Base-by-base conservation (phyloP, 106 monocot species). In the Phalaenopsis equestris region DNA sequence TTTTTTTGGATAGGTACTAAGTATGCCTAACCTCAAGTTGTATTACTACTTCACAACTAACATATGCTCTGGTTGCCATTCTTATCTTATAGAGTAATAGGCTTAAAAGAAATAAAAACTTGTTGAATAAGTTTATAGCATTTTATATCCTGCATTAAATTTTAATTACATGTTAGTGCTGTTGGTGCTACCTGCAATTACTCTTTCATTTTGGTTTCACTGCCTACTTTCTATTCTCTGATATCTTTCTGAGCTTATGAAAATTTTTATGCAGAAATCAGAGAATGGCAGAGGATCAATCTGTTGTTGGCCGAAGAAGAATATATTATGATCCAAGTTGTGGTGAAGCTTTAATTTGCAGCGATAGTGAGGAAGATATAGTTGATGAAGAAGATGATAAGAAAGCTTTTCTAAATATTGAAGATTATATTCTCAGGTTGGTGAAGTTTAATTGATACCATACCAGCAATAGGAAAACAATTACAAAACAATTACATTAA, bases 271-370 rank as follows among this genome's bases (percentile, higher is more conserved):
- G 42, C 90, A 99, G 98, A 81, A 99, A 99, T 72, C 98, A 99
- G 67, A 90, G 94, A 87, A 99, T 99, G 98, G 82, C 91, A 39
- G 98, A 99, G 73, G 98, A 99, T 80, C 98, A 99, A 86, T 99
- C 98, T 73, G 90, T 99, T 85, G 86, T 99, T 78, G 98, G 98
- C 46, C 89, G 98, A 41, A 86, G 98, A 83, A 89, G 98, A 83
- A 99, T 99, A 79, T 99, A 99, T 79, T 99, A 99, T 90, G 98
- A 99, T 83, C 91, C 83, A 83, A 89, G 79, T 76, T 87, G 94
- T 84, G 98, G 98, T 58, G 98, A 99, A 89, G 98, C 98, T 81
- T 81, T 99, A 79, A 99, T 99, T 72, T 99, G 98, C 80, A 99
- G 94, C 81, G 98, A 99, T 57, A 99, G 98, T 82, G 98, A 94